phyloP scores from a whole-genome alignment of 345 rosid species.

The Citrus unshiu region DNA sequence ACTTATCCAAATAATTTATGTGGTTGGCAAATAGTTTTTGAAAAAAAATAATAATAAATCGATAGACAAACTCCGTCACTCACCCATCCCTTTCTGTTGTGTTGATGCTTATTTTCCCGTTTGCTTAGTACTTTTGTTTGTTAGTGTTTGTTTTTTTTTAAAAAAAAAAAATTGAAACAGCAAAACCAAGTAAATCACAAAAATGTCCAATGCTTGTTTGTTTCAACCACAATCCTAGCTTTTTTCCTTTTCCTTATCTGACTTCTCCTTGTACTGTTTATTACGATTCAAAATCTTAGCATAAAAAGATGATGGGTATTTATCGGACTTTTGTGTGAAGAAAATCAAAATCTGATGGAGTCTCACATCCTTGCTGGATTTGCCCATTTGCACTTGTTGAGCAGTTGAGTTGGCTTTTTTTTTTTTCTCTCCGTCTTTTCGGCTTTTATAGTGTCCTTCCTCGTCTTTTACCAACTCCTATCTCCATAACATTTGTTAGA shows the following conservation, averaged over 20 bases:
- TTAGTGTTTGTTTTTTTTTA: neutral
- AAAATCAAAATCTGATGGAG: neutral
- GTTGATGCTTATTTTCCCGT: too few relatives aligned
- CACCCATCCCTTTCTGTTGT: neutral
- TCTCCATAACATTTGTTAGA: neutral
- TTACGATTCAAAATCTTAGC: constrained; percentile 4
- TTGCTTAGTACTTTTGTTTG: neutral
- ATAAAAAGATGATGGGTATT: constrained; percentile 2
- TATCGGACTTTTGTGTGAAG: neutral
- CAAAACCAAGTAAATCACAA: too few relatives aligned
- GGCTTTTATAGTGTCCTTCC: neutral
- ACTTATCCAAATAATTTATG: neutral
- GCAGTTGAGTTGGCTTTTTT: too few relatives aligned
- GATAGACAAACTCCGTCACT: neutral
- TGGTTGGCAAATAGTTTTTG: neutral
- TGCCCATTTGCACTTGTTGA: constrained; percentile 3
- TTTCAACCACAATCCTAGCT: neutral
- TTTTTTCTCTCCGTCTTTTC: neutral
- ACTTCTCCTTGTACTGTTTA: neutral
- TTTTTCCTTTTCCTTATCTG: neutral
- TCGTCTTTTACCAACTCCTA: neutral
- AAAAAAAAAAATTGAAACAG: too few relatives aligned
- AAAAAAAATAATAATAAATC: neutral
- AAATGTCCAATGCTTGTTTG: too few relatives aligned
- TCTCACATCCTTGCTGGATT: constrained; percentile 13